Conservation (phyloP, 805 yeast genomes). For the Saccharomycopsis fodiens region DNA sequence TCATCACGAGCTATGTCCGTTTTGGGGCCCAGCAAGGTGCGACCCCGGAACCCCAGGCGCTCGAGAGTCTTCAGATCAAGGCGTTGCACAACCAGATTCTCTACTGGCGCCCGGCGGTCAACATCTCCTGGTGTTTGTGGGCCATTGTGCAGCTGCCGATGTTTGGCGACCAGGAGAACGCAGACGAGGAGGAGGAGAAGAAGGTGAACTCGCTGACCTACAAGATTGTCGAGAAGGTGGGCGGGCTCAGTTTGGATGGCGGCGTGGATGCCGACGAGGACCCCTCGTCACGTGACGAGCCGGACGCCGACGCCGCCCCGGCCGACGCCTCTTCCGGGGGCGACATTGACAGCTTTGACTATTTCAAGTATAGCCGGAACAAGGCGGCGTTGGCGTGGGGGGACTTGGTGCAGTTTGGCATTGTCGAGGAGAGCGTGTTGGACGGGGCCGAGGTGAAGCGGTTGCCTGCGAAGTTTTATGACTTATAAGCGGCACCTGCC, state of each 20-base stretch:
- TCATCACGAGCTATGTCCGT: constrained; percentile 62
- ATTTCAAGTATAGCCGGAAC: constrained; percentile 64
- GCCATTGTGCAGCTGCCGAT: constrained; percentile 74
- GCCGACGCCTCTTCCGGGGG: constrained; percentile 24
- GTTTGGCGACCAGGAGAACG: constrained; percentile 24
- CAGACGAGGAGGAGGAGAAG: constrained; percentile 43
- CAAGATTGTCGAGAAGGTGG: constrained; percentile 25
- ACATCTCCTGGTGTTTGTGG: constrained; percentile 85
- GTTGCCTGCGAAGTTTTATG: constrained; percentile 22
- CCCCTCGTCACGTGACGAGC: too few species aligned
- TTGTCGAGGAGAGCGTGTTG: constrained; percentile 27
- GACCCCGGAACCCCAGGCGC: constrained; percentile 22
- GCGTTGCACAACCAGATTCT: constrained; percentile 55
- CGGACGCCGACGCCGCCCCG: background rate
- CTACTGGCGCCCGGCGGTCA: constrained; percentile 76
- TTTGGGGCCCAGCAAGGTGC: constrained; percentile 1
- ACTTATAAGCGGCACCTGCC: constrained; percentile 1
- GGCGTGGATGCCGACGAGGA: constrained; percentile 23
- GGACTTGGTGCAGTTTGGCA: constrained; percentile 58
- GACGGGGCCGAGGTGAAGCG: constrained; percentile 32
- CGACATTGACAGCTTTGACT: constrained; percentile 65
- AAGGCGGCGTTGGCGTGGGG: constrained; percentile 69
- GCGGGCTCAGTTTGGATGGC: constrained; percentile 23
- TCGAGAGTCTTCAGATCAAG: constrained; percentile 35
- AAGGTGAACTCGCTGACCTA: constrained; percentile 28